These are phyloP conservation scores for Ogataea philodendri DNA, from an alignment of 805 yeast species.

Conservation along the genomic window DNA sequence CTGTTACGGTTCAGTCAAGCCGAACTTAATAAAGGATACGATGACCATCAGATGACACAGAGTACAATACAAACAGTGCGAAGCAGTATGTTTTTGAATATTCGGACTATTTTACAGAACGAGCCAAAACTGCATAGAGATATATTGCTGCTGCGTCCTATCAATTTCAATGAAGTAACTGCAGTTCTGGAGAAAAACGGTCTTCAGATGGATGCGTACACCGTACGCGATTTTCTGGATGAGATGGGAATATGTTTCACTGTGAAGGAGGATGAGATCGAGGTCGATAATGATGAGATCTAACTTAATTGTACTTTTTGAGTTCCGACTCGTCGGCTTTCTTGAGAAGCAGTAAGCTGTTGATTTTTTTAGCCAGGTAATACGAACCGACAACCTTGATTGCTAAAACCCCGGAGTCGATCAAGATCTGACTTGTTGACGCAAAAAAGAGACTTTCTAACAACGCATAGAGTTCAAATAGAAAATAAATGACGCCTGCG, in stretches of 20 bases:
- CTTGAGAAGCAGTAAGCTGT: conserved; percentile 22
- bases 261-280: conserved; percentile 6
- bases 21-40: conserved; percentile 15
- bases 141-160: conserved; percentile 27
- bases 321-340: conserved; percentile 28
- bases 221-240: conserved; percentile 29
- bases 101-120: conserved; percentile 18
- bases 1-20: conserved; percentile 19
- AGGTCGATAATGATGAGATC: conserved; percentile 2
- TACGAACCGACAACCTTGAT: conserved; percentile 19
- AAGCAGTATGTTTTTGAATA: conserved; percentile 15
- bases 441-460: conserved; percentile 12
- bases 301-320: conserved; percentile 25
- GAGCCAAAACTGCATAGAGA: conserved; percentile 18
- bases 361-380: conserved; percentile 22
- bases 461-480: conserved; percentile 14
- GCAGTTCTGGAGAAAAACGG: conserved; percentile 17
- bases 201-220: conserved; percentile 19
- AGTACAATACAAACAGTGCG: conserved; percentile 12
- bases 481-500: conserved; percentile 11
- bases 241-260: conserved; percentile 31
- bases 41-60: conserved; percentile 11
- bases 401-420: conserved; percentile 18
- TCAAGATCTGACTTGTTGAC: conserved; percentile 4
- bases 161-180: conserved; percentile 21